Evolutionary conservation across 2,329 filamentous ascomycete genomes (phyloP).

Genomic region (Verticillium isaacii): DNA sequence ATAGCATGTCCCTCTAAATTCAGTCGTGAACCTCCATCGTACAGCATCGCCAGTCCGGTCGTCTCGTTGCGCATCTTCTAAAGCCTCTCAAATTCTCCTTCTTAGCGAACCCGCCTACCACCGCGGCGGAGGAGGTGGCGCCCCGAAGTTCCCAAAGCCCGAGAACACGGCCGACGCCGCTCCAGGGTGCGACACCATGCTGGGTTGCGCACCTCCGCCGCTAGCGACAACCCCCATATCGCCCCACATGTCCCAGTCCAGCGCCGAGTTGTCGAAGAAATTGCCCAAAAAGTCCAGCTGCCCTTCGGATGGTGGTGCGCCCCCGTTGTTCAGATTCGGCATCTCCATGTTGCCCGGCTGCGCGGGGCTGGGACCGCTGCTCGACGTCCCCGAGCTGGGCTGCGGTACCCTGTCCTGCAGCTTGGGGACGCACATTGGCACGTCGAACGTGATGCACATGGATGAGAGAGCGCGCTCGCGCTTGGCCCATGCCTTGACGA

Average conservation of each 20-base stretch:
- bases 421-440: constrained; percentile 40
- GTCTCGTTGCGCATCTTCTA: not conserved
- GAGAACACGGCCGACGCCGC: constrained; percentile 10
- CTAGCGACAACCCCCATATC: constrained; percentile 8
- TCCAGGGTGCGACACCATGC: constrained; percentile 1
- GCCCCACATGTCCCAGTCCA: constrained; percentile 44
- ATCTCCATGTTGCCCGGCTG: constrained; percentile 17
- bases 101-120: constrained; percentile 2
- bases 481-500: constrained; percentile 48
- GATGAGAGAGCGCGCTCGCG: constrained; percentile 37
- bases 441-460: constrained; percentile 30
- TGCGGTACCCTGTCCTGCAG: constrained; percentile 39
- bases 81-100: not conserved
- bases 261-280: constrained; percentile 35
- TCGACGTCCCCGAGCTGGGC: constrained; percentile 22
- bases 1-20: not conserved
- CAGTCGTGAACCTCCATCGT: not conserved
- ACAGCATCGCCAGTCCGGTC: not conserved
- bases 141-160: constrained; percentile 11
- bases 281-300: constrained; percentile 37
- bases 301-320: constrained; percentile 13
- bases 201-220: constrained; percentile 4
- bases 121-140: constrained; percentile 7
- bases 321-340: constrained; percentile 12
- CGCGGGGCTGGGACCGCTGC: constrained; percentile 20